Evolutionary conservation across 106 monocot species (phyloP), one percentile per base, ranked within the genome.

Genomic region (Gastrodia elata): DNA sequence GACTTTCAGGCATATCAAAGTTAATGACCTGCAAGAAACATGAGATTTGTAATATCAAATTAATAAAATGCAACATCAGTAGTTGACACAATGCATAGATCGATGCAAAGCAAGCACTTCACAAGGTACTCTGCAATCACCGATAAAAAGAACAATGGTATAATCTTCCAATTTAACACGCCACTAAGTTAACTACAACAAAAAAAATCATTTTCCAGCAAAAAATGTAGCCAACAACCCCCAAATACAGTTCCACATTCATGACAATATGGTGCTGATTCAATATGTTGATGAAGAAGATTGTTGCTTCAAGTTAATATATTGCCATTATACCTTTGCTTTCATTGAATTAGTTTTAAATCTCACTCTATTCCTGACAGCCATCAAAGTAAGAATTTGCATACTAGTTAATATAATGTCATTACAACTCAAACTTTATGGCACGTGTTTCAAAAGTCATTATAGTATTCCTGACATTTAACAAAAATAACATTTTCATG

Each of bases 1-100:
- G 70, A 57, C 56, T 80, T 75, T 74, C 71, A 18, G 95, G 92
- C 95, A 95, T 95, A 61, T 89, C 91, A 80, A 84, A 85, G 82
- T 95, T 95, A 75, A 95, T 71, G 46, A 95, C 95, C 95, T 95
- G 76, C 16, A 72, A 68, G 46, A 46, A 71, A 43, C 61, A 73
- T 33, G 52, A 27, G 64, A 77, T 25, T 32, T 67, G 59, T 52
- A 36, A 68, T 37, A 10, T 59, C 3, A 3, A 65, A 65, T 15
- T 16, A 65, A 65, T 3, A 65, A 25, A 9, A 58, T 58, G 18
- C 57, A 58, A 25, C 9, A 20, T 26, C 15, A 58, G 9, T 58
- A 25, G 57, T 25, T 58, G 57, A 24, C 57, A 58, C n/a, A 58
- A 58, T 27, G 57, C 26, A 46, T 18, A 46, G 2, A 22, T 8